Base-by-base conservation (phyloP, 1,284 basidiomycete species). In the Malassezia pachydermatis region DNA sequence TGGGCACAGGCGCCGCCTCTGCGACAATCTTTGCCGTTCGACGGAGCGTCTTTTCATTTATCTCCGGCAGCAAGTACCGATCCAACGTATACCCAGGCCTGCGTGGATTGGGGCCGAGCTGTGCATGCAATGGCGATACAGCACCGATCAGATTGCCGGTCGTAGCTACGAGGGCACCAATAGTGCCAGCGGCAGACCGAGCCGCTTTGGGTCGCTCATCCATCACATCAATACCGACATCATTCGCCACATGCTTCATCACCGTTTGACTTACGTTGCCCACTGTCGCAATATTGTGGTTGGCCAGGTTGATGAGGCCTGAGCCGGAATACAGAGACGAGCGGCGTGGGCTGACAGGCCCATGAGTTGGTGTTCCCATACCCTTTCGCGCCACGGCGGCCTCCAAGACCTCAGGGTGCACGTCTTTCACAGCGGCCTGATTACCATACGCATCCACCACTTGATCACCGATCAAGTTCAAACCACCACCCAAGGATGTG, bases 121-220 rank as follows among this genome's bases (percentile, higher is more conserved):
- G 67, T 1, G 68, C 68, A 29, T 65, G 63, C 28, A 56, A 44
- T 3, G 68, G 68, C 27, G 62, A 65, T 33, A 69, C 67, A 19
- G 68, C 68, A 23, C 68, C 68, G 32, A 71, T 60, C 3, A 71
- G 19, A 75, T 81, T 82, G 2, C 80, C 81, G 0, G 84, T 82
- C 53, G 79, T 81, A 20, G 83, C 80, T 33, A 87, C 80, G 37
- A 87, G 76, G 6, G 81, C 78, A 10, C 83, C 84, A 59, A 85
- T 79, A 0, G 83, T 83, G 4, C 84, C 84, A 0, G 77, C 84
- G 6, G 75, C 78, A 49, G 75, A 79, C 38, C 77, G 73, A 8
- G 79, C 76, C 2, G 76, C 75, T 30, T 78, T 73, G 4, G 80
- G 82, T n/a, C 77, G 61, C 54, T 76, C 71, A 41, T 61, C 56